Evolutionary conservation across 192 early-diverging fungal genomes (phyloP).

Genomic region (Podila epicladia): DNA sequence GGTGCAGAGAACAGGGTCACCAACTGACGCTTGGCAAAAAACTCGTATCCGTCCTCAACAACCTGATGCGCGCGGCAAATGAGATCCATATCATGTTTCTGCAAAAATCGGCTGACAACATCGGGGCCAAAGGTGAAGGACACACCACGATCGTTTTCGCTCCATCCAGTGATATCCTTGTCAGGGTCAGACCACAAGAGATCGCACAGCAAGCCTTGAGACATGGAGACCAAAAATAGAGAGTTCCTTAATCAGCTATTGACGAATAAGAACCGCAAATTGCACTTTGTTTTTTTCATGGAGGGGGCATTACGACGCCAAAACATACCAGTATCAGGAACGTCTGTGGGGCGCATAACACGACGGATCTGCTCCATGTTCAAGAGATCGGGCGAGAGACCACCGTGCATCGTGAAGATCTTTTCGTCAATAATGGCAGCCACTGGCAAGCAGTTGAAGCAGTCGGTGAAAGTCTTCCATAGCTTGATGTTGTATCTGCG

Average conservation of each 20-base stretch:
- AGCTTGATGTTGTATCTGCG: slow-evolving; percentile 97
- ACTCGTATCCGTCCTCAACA: slow-evolving; percentile 98
- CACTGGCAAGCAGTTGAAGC: slow-evolving; percentile 98
- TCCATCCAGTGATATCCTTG: slow-evolving; percentile 95
- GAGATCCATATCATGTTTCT: slow-evolving; percentile 97
- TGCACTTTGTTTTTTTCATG: not conserved
- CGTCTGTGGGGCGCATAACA: slow-evolving; percentile 97
- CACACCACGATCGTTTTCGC: slow-evolving; percentile 96
- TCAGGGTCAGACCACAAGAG: slow-evolving; percentile 98
- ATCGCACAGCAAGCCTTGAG: slow-evolving; percentile 84
- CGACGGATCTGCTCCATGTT: slow-evolving; percentile 97
- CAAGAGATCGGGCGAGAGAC: slow-evolving; percentile 95
- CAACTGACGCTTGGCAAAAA: slow-evolving; percentile 95
- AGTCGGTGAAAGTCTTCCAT: slow-evolving; percentile 99
- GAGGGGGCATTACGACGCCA: not conserved
- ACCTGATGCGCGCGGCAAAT: slow-evolving; percentile 99
- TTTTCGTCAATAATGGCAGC: slow-evolving; percentile 98
- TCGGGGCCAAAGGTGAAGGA: slow-evolving; percentile 97
- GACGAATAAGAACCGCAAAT: not conserved
- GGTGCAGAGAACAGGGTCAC: slow-evolving; percentile 97
- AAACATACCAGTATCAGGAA: slow-evolving; percentile 86
- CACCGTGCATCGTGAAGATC: slow-evolving; percentile 99
- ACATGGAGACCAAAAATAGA: not conserved
- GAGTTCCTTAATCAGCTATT: not conserved
- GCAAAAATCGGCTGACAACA: slow-evolving; percentile 89